These are phyloP conservation scores for Marasmius fiardii DNA, from an alignment of 1,284 basidiomycete genomes.

Conservation along the genomic window DNA sequence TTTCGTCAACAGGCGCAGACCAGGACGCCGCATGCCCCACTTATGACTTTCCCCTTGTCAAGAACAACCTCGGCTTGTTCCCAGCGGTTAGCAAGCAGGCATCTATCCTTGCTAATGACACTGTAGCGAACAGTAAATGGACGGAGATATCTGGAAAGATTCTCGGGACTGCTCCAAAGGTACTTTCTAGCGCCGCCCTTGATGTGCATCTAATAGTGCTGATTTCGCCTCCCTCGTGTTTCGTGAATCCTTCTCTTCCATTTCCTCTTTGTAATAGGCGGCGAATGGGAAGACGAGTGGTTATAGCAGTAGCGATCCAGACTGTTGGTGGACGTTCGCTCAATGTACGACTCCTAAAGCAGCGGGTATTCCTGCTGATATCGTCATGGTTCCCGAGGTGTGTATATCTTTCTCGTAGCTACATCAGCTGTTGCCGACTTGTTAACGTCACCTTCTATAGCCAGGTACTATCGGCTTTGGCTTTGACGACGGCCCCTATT, in stretches of 20 bases:
- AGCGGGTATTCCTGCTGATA: conserved; percentile 44
- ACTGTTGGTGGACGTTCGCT: conserved; percentile 56
- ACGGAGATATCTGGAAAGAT: conserved; percentile 25
- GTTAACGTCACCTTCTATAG: conserved; percentile 27
- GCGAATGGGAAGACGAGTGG: not conserved
- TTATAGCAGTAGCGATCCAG: conserved; percentile 31
- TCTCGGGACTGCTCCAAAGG: conserved; percentile 31
- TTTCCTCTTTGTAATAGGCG: not conserved
- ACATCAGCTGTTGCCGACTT: not conserved
- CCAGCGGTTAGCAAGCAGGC: not conserved
- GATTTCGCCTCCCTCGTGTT: too few relatives aligned
- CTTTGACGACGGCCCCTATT: conserved; percentile 76
- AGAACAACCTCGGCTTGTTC: not conserved
- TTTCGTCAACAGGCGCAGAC: not conserved
- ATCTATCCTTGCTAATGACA: not conserved
- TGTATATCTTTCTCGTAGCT: not conserved
- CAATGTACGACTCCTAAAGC: conserved; percentile 58
- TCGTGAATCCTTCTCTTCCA: not conserved
- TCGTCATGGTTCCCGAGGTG: conserved; percentile 60
- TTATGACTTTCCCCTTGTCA: not conserved
- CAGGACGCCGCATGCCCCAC: not conserved
- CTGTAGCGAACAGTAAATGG: not conserved
- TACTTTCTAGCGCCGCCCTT: conserved; percentile 7
- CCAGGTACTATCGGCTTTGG: conserved; percentile 62
- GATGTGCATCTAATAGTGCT: not conserved